Conservation (phyloP, 257 asterid species). For the Orobanche coerulescens region DNA sequence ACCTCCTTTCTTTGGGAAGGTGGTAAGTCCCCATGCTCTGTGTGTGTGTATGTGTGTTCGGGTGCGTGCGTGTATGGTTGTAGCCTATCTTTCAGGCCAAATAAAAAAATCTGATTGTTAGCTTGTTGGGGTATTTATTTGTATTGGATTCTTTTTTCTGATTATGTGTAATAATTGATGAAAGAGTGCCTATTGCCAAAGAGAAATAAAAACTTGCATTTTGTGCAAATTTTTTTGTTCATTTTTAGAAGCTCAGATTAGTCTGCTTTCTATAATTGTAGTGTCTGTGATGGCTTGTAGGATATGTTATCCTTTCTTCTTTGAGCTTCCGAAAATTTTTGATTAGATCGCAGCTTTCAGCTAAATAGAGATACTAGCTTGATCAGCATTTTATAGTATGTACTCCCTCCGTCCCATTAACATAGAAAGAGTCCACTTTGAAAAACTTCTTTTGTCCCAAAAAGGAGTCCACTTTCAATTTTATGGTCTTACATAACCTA, state of each 20-base stretch:
- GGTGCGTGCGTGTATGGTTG: no score
- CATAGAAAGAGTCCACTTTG: no score
- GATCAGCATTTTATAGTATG: neutral
- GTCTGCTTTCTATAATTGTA: neutral
- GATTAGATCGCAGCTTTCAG: neutral
- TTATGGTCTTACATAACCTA: no score
- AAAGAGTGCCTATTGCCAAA: constrained; percentile 2
- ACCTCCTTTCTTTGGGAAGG: no score
- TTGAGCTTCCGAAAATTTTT: neutral
- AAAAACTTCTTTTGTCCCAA: no score
- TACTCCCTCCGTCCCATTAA: neutral
- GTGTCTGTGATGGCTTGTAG: neutral
- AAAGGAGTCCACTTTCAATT: no score
- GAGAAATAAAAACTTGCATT: neutral
- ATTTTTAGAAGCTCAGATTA: neutral
- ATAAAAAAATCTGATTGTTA: no score
- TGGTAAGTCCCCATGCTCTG: no score
- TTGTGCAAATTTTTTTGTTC: neutral
- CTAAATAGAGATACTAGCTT: neutral
- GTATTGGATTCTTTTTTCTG: neutral
- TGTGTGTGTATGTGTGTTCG: no score
- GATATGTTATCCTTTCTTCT: neutral
- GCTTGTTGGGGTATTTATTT: neutral
- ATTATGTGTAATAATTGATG: neutral
- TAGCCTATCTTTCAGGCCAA: no score